Evolutionary conservation across 2,329 filamentous ascomycete species (phyloP).

Genomic region (Microthyrium microscopicum): DNA sequence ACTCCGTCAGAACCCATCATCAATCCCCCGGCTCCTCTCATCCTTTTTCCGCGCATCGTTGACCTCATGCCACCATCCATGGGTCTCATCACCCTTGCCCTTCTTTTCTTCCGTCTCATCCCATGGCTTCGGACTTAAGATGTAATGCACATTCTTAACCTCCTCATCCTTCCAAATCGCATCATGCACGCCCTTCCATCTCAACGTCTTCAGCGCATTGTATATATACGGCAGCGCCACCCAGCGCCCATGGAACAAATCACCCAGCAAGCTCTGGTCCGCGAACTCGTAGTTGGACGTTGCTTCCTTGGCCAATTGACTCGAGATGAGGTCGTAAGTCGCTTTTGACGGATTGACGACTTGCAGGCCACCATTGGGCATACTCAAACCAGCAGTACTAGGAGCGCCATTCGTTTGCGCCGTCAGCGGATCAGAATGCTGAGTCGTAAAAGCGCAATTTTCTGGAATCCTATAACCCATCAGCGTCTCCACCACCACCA

Average conservation of each 20-base stretch:
- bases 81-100: conserved; percentile 34
- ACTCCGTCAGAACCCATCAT: conserved; percentile 40
- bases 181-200: conserved; percentile 38
- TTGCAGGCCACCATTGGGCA: conserved; percentile 44
- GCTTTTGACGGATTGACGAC: conserved; percentile 41
- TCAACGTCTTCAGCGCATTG: conserved; percentile 44
- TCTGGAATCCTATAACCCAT: conserved; percentile 27
- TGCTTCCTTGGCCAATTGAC: conserved; percentile 28
- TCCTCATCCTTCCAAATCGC: conserved; percentile 42
- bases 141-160: conserved; percentile 48
- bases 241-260: conserved; percentile 41
- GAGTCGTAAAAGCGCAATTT: conserved; percentile 45
- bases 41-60: conserved; percentile 31
- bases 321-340: conserved; percentile 35
- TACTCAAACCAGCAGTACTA: conserved; percentile 33
- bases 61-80: conserved; percentile 41
- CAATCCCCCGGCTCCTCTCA: conserved; percentile 31
- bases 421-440: conserved; percentile 32
- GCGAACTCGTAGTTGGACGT: conserved; percentile 40
- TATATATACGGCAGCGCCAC: conserved; percentile 43
- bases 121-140: conserved; percentile 47
- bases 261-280: conserved; percentile 41
- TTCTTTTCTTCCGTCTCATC: conserved; percentile 30
- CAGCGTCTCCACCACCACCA: background rate
- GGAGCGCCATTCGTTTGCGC: conserved; percentile 37